Evolutionary conservation across 495 filamentous ascomycete species (phyloP).

Genomic region (Chaetomium cochliodes): DNA sequence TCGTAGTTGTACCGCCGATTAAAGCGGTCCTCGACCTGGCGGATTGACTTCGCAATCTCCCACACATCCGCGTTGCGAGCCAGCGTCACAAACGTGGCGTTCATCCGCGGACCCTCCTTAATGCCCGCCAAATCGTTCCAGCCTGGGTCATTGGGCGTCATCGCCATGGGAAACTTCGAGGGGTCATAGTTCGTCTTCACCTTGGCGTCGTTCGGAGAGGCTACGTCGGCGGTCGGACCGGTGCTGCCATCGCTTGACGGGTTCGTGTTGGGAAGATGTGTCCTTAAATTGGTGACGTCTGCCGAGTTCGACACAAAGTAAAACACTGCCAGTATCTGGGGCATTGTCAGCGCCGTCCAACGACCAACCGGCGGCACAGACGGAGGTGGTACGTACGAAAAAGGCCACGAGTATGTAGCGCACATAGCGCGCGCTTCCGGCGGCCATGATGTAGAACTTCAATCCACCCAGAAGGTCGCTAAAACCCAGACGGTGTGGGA

Average conservation of each 20-base stretch:
- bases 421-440: slow-evolving; percentile 65
- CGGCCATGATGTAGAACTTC: slow-evolving; percentile 53
- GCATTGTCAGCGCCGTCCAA: slow-evolving; percentile 20
- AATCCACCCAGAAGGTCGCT: not conserved
- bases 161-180: slow-evolving; percentile 51
- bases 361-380: too few relatives aligned
- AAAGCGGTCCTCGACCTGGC: slow-evolving; percentile 94
- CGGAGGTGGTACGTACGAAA: slow-evolving; percentile 59
- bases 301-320: slow-evolving; percentile 79
- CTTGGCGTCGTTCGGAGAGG: slow-evolving; percentile 15
- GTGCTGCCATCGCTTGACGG: not conserved
- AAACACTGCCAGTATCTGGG: slow-evolving; percentile 67
- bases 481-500: not conserved
- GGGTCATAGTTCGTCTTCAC: slow-evolving; percentile 34
- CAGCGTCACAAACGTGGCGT: slow-evolving; percentile 95
- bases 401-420: slow-evolving; percentile 88
- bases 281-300: slow-evolving; percentile 26
- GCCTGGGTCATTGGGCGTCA: slow-evolving; percentile 46
- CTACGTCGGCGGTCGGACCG: slow-evolving; percentile 3
- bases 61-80: slow-evolving; percentile 91
- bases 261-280: slow-evolving; percentile 7
- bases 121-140: slow-evolving; percentile 53
- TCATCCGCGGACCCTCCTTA: slow-evolving; percentile 67
- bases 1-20: slow-evolving; percentile 95
- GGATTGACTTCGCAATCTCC: slow-evolving; percentile 94